Evolutionary conservation across 2,329 filamentous ascomycete species (phyloP), one percentile per base, ranked within the genome.

Genomic region (Arthrobotrys sinensis): DNA sequence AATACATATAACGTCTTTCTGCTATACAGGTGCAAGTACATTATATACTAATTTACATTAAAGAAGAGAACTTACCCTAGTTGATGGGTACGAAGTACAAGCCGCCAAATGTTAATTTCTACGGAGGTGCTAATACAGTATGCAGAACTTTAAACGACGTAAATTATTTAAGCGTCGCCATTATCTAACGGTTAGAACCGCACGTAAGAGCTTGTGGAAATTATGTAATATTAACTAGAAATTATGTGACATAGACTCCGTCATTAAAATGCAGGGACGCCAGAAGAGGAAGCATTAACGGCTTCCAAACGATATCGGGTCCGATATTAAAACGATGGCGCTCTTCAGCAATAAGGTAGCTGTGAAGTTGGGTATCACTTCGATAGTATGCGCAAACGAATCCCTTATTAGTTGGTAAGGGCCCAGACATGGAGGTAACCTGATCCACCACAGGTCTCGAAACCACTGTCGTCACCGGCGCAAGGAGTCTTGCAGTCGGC

Each of bases 191-290:
- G n/a, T n/a, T n/a, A n/a, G 24, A 28, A 28, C 2, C 24, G 24
- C 24, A 4, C 4, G 4, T 28, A 28, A 2, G 24, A 28, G 24
- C 24, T 28, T 28, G 24, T 28, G 24, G 24, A 8, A 8, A 60
- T 62, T 45, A 53, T 67, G 50, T 52, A 60, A 66, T 73, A 60
- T 73, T 40, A 38, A 66, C 57, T 73, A 73, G 62, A 73, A 52
- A 66, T 66, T 73, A 66, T 66, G n/a, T 16, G 43, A 55, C 48
- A 65, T 65, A 52, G 21, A 71, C 36, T 60, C 48, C 46, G 14
- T 63, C 45, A 32, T 72, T 8, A 57, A 1, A 38, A 34, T 40
- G 28, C 21, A 52, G 2, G 60, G 36, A 28, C 43, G 43, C 28
- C n/a, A 46, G n/a, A 67, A 34, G 19, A 11, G 55, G 21, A 34